Evolutionary conservation across 2,329 filamentous ascomycete genomes (phyloP).

Genomic region (Rutstroemia sp.): DNA sequence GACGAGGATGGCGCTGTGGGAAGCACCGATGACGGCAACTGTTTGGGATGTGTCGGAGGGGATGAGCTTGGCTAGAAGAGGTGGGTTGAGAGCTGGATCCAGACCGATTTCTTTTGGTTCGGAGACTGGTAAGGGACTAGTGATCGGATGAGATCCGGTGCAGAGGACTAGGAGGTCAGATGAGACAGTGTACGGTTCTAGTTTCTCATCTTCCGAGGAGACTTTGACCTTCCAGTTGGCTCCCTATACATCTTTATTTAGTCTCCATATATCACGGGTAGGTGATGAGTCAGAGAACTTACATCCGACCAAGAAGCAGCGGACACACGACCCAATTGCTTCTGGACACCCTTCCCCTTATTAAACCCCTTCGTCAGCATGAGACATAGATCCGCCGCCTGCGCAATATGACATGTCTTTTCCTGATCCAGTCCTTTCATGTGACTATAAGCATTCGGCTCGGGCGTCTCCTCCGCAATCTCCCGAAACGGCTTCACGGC

Average conservation of each 20-base stretch:
- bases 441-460: constrained; percentile 47
- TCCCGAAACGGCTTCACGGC: constrained; percentile 44
- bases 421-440: constrained; percentile 47
- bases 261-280: not conserved
- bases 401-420: constrained; percentile 47
- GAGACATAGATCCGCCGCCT: constrained; percentile 48
- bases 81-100: constrained; percentile 48
- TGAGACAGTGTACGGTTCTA: constrained; percentile 11
- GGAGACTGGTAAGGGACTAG: constrained; percentile 35
- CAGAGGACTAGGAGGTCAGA: constrained; percentile 42
- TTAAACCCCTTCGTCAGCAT: constrained; percentile 39
- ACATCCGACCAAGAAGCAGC: constrained; percentile 34
- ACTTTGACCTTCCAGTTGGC: constrained; percentile 32
- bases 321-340: constrained; percentile 32
- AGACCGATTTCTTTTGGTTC: constrained; percentile 40
- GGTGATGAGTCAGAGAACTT: constrained; percentile 8
- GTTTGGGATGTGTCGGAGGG: constrained; percentile 33
- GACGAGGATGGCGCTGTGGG: constrained; percentile 56
- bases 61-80: constrained; percentile 37
- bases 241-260: constrained; percentile 12
- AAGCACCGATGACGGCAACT: constrained; percentile 53
- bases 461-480: constrained; percentile 38
- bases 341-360: constrained; percentile 33
- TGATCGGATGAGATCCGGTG: constrained; percentile 45
- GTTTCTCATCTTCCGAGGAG: constrained; percentile 11